Percentiles rank a stretch among this genome's conserved stretches.
Evolutionary conservation across 306 rosid genomes (phyloP).

Genomic region (Trifolium pratense): DNA sequence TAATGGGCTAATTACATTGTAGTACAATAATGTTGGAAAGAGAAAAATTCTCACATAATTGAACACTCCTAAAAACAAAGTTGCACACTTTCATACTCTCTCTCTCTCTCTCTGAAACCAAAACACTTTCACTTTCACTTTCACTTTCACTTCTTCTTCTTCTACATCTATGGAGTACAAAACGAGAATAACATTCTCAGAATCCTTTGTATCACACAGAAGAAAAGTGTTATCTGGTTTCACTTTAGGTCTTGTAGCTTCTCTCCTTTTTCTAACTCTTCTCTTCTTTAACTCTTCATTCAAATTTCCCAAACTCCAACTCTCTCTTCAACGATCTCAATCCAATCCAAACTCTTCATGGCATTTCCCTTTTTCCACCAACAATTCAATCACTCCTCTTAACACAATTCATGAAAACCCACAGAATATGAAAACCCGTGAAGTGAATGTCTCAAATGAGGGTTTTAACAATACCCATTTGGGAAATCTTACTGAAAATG

Average conservation of each 20-base stretch:
- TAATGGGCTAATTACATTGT: constrained; percentile 18
- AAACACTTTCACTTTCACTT: constrained; percentile 8
- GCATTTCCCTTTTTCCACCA: constrained; percentile 51
- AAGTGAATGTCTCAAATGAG: constrained; percentile 38
- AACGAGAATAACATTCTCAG: constrained; percentile 56
- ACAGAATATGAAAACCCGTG: constrained; percentile 6
- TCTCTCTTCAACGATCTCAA: constrained; percentile 33
- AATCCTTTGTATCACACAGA: constrained; percentile 53
- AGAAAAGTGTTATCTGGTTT: constrained; percentile 74
- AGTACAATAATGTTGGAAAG: neutral
- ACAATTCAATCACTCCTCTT: constrained; percentile 6
- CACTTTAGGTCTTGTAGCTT: constrained; percentile 64
- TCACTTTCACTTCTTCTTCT: neutral
- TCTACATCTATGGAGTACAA: constrained; percentile 56
- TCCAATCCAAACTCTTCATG: constrained; percentile 44
- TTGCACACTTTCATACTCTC: neutral
- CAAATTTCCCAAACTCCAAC: constrained; percentile 39
- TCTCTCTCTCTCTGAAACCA: neutral
- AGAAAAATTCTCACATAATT: neutral
- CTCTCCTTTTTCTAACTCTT: constrained; percentile 54
- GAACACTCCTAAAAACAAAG: neutral
- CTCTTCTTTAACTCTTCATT: constrained; percentile 51
- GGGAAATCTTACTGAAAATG: constrained; percentile 26
- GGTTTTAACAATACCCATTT: constrained; percentile 38
- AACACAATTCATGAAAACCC: constrained; percentile 21